Percentiles rank a stretch among this genome's conserved stretches.
phyloP scores from a whole-genome alignment of 805 yeast species.

The Alloascoidea africana region DNA sequence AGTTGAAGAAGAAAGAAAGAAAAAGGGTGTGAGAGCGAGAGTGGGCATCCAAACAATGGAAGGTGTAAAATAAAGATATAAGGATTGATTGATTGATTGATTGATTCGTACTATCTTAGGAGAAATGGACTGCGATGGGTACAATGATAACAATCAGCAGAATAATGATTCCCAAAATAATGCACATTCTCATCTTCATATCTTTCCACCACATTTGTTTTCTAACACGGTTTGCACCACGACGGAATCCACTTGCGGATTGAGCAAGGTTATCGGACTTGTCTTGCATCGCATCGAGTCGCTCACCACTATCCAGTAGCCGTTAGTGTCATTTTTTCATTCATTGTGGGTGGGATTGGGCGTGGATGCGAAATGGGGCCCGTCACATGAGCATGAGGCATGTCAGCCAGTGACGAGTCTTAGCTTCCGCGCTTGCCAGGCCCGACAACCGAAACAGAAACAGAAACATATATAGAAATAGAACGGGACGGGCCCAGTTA shows the following conservation, averaged over 20 bases:
- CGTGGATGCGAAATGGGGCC: too few relatives aligned
- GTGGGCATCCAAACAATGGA: too few relatives aligned
- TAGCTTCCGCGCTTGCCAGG: too few relatives aligned
- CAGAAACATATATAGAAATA: background rate
- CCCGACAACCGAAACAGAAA: too few relatives aligned
- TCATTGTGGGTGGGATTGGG: background rate
- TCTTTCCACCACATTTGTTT: conserved; percentile 99
- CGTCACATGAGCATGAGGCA: too few relatives aligned
- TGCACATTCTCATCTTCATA: conserved; percentile 90
- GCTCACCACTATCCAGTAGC: conserved; percentile 52
- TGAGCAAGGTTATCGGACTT: conserved; percentile 87
- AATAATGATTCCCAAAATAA: conserved; percentile 63
- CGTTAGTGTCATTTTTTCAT: too few relatives aligned
- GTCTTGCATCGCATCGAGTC: conserved; percentile 81
- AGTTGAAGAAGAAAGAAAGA: too few relatives aligned
- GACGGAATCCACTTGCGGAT: conserved; percentile 86
- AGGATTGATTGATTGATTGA: too few relatives aligned
- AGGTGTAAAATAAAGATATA: too few relatives aligned
- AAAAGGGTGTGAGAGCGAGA: too few relatives aligned
- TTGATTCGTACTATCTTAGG: too few relatives aligned
- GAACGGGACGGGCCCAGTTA: background rate
- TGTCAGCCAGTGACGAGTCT: too few relatives aligned
- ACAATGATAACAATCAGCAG: conserved; percentile 78
- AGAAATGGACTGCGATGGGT: conserved; percentile 85
- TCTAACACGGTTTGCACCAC: conserved; percentile 94